Base-by-base conservation (phyloP, 2,329 filamentous ascomycete species). In the Fusarium sp. region DNA sequence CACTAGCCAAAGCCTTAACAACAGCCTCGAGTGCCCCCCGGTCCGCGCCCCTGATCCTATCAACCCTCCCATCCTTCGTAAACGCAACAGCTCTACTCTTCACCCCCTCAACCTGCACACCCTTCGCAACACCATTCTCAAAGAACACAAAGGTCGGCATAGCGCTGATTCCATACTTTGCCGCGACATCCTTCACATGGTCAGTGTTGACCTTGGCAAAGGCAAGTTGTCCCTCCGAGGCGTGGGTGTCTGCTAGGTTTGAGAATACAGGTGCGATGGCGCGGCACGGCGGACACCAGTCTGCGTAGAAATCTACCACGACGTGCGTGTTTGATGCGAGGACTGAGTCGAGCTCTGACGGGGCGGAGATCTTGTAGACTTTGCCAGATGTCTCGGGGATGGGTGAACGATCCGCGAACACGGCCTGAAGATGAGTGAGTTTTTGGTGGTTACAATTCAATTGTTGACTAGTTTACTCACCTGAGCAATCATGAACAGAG, bases 201-300 rank as follows among this genome's bases (percentile, higher is more conserved):
- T 97, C 95, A 76, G 97, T 94, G 83, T 97, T 94, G 81, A 97
- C 86, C 88, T 97, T 96, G 88, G 90, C 91, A 85, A 97, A 97
- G 81, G 89, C 87, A 75, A 91, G 81, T 70, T 88, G 81, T 84
- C 89, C 90, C 51, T 61, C 65, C 4, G 58, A 41, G 14, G 71
- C 50, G 41, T 75, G 70, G 26, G 51, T 56, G 20, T 73, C 77
- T 16, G 77, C 78, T 5, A 78, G 63, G 38, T 68, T 68, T 38
- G 77, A 74, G 69, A 97, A 86, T 68, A 90, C 82, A 59, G 95
- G 95, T 33, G 94, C 90, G 76, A 97, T 95, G 75, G 91, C 88
- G 85, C 95, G 97, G 91, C 95, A 97, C 63, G 95, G 95, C 65
- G 94, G 94, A 86, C 95, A 97, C 95, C 95, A 97, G 74, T 87